A percentile compares a stretch with the other conserved stretches of the same genome.
phyloP scores from a whole-genome alignment of 202 grass and related monocot genomes.

The Digitaria exilis region DNA sequence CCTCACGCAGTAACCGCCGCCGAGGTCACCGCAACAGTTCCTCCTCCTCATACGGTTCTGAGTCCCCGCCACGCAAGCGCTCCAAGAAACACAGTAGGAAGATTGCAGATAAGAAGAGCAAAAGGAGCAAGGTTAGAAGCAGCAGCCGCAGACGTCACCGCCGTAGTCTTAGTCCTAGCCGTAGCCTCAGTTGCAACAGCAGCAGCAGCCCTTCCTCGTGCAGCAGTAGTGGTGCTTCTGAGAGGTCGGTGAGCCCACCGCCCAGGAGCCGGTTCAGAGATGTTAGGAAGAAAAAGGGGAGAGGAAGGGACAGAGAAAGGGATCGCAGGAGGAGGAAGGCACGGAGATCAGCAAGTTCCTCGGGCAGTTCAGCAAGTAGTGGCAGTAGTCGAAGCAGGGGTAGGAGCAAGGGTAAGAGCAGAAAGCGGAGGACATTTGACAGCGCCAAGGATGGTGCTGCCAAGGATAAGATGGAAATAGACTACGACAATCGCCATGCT shows the following conservation, averaged over 20 bases:
- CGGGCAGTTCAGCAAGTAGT: constrained; percentile 18
- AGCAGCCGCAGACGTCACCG: neutral
- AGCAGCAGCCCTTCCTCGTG: constrained; percentile 39
- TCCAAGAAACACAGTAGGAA: constrained; percentile 50
- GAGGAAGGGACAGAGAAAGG: constrained; percentile 43
- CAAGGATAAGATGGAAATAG: constrained; percentile 38
- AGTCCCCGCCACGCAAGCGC: constrained; percentile 38
- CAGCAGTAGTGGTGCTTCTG: constrained; percentile 31
- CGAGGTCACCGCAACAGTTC: neutral
- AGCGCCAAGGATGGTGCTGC: neutral
- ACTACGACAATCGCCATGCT: constrained; percentile 32
- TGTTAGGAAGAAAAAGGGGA: constrained; percentile 32
- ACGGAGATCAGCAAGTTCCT: constrained; percentile 3
- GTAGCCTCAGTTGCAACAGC: constrained; percentile 29
- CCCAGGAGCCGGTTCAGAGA: constrained; percentile 46
- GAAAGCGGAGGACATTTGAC: constrained; percentile 22
- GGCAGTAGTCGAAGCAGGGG: constrained; percentile 35
- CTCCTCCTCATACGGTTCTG: constrained; percentile 20
- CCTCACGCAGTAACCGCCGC: constrained; percentile 42
- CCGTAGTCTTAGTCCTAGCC: constrained; percentile 28
- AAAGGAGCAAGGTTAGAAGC: constrained; percentile 35
- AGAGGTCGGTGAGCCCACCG: constrained; percentile 42
- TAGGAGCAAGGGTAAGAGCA: constrained; percentile 44
- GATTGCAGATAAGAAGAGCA: constrained; percentile 47
- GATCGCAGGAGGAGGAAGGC: constrained; percentile 35